Percentiles rank a stretch among this genome's conserved stretches.
Conservation (phyloP, 2,329 filamentous ascomycete species). For the Hymenoscyphus linearis region DNA sequence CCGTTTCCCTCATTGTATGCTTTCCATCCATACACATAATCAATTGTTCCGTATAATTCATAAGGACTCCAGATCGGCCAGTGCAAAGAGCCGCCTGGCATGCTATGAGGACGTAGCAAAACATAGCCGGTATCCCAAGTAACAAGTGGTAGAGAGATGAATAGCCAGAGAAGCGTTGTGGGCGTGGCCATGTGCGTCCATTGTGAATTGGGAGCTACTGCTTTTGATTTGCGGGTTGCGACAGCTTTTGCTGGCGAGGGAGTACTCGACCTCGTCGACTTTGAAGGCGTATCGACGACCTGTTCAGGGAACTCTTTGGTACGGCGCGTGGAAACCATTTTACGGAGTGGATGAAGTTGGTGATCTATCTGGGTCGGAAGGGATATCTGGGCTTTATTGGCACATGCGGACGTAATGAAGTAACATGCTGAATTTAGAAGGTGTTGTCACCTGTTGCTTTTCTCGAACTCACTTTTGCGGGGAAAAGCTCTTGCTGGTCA, state of each 20-base stretch:
- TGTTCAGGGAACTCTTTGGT: slow-evolving; percentile 43
- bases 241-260: slow-evolving; percentile 8
- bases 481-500: neutral
- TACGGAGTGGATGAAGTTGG: slow-evolving; percentile 3
- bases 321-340: slow-evolving; percentile 52
- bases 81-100: slow-evolving; percentile 59
- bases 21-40: slow-evolving; percentile 62
- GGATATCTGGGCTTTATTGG: neutral
- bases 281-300: slow-evolving; percentile 23
- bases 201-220: slow-evolving; percentile 23
- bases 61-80: slow-evolving; percentile 61
- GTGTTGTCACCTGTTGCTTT: neutral
- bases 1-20: slow-evolving; percentile 56
- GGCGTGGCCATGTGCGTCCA: slow-evolving; percentile 59
- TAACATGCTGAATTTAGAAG: slow-evolving; percentile 1
- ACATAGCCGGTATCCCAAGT: slow-evolving; percentile 62
- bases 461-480: neutral
- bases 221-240: slow-evolving; percentile 23
- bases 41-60: slow-evolving; percentile 58
- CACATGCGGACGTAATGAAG: neutral
- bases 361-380: neutral
- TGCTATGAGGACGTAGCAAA: slow-evolving; percentile 59
- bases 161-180: slow-evolving; percentile 55
- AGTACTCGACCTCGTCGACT: slow-evolving; percentile 12
- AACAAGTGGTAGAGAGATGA: slow-evolving; percentile 59